Evolutionary conservation across 768 basidiomycete genomes (phyloP), one percentile per base, ranked within the genome.

Genomic region (Dictyophora rubrovolvata): DNA sequence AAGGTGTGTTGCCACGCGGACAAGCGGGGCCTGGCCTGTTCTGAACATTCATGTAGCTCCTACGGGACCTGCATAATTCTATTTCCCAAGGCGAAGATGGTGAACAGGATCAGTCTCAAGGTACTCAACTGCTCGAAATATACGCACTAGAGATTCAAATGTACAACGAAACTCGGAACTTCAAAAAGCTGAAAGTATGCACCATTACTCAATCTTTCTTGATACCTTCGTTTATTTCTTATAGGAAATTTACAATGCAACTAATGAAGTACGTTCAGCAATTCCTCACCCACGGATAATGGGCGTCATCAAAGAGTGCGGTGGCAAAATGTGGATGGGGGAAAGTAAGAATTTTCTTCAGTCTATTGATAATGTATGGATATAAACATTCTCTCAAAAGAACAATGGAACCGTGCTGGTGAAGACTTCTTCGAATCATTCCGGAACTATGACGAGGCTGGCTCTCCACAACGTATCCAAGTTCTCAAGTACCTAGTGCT

Each of bases 311-410:
- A 91, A 94, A 68, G 96, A 99, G 71, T 98, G 95, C 64, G 96
- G 96, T 16, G 96, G 96, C 1, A 99, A 99, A 74, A 99, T 99
- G 96, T 98, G 96, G 94, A 98, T 99, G 96, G 93, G 91, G 60
- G 96, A 98, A 78, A 89, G 95, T 87, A 71, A 67, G 85, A 65
- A 17, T 51, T 33, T 5, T 18, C 52, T 42, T 34, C 8, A 20
- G 50, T 28, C 23, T 46, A 51, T 28, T 47, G 17, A 42, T 12
- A 17, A 49, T 37, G n/a, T 22, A 23, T 20, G 23, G 49, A 63
- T 28, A 59, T 59, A 12, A 53, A 5, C 18, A 6, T n/a, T 18
- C 51, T 11, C 49, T 14, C 0, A 20, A 10, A 68, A 93, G 91
- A 89, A 59, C 90, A 96, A 74, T 99, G 95, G 94, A 87, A 89